Conservation (phyloP, 2,329 filamentous ascomycete species). For the Colletotrichum sp. region DNA sequence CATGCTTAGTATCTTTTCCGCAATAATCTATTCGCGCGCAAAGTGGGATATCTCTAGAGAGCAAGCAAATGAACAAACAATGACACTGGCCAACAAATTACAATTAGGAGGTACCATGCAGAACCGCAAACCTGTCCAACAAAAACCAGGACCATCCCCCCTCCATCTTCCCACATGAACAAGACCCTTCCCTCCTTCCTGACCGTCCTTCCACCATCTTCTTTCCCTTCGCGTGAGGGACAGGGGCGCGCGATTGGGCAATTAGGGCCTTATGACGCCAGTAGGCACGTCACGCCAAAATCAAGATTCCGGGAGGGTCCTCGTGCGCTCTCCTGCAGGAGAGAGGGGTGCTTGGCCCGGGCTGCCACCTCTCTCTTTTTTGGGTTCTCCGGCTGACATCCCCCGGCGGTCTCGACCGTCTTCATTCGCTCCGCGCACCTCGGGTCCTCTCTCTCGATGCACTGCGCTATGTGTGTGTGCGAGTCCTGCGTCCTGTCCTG, state of each 20-base stretch:
- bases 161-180: background rate
- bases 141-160: background rate
- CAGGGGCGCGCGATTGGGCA: conserved; percentile 19
- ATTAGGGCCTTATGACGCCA: conserved; percentile 23
- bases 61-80: background rate
- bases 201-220: background rate
- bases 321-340: background rate
- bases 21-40: background rate
- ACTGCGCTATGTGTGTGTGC: background rate
- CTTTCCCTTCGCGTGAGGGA: conserved; percentile 5
- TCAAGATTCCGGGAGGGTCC: conserved; percentile 13
- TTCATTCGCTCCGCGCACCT: background rate
- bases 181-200: background rate
- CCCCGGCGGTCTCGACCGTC: background rate
- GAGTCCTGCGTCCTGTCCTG: background rate
- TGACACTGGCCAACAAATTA: background rate
- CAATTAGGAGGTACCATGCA: background rate
- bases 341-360: background rate
- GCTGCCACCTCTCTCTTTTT: background rate
- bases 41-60: background rate
- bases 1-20: background rate
- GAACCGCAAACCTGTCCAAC: background rate
- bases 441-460: background rate
- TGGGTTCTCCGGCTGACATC: background rate
- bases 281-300: conserved; percentile 23